These are phyloP conservation scores for Teunomyces kruisii DNA, from an alignment of 805 yeast genomes.

Conservation along the genomic window DNA sequence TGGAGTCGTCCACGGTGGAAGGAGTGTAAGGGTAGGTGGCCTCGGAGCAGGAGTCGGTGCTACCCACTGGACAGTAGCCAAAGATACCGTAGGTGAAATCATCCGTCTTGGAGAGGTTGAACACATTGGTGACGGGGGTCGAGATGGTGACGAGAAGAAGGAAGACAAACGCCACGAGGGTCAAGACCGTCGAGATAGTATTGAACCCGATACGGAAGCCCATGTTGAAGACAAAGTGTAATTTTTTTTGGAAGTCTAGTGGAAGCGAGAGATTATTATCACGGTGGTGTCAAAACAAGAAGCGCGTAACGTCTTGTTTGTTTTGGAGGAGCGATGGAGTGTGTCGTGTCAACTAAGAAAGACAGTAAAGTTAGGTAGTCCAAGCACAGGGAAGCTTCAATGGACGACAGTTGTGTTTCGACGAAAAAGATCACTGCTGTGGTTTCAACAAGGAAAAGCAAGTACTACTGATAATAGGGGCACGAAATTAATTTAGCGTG, in stretches of 20 bases:
- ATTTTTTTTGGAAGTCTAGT: too few relatives aligned
- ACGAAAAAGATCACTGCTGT: background rate
- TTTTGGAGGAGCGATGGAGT: background rate
- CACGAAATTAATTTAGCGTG: background rate
- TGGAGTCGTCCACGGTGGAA: slow-evolving; percentile 21
- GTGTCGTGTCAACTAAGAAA: too few relatives aligned
- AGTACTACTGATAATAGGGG: background rate
- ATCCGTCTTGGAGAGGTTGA: slow-evolving; percentile 50
- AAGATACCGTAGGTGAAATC: slow-evolving; percentile 58
- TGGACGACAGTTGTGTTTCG: too few relatives aligned
- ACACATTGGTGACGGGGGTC: slow-evolving; percentile 53
- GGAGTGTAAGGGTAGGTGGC: slow-evolving; percentile 49
- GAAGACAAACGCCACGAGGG: slow-evolving; percentile 59
- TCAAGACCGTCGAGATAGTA: slow-evolving; percentile 38
- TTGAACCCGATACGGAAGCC: slow-evolving; percentile 32
- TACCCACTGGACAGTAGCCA: slow-evolving; percentile 53
- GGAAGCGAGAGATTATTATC: too few relatives aligned
- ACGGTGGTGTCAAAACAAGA: too few relatives aligned
- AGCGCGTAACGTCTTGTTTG: too few relatives aligned
- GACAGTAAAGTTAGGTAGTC: too few relatives aligned
- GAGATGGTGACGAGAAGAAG: slow-evolving; percentile 61
- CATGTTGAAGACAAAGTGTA: slow-evolving; percentile 5
- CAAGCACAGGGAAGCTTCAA: too few relatives aligned
- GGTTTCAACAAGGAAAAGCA: background rate
- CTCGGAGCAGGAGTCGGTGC: slow-evolving; percentile 38